Base-by-base conservation (phyloP, 805 yeast species). In the Suhomyces xylopsoci region DNA sequence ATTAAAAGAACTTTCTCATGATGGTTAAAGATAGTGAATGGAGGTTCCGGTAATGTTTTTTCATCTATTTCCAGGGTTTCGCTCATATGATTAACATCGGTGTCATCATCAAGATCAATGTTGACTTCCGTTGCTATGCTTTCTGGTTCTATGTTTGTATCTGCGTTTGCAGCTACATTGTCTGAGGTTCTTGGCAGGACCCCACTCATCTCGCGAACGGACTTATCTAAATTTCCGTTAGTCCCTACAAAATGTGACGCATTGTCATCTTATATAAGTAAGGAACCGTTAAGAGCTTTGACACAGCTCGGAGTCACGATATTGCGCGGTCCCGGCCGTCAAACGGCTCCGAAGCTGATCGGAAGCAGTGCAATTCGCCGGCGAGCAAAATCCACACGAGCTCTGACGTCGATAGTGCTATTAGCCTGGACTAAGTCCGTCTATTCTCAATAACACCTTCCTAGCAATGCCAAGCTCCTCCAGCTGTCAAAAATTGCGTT, bases 21-120 rank as follows among this genome's bases (percentile, higher is more conserved):
- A 3, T 58, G 53, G 0, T 71, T 66, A 41, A 82, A 73, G 4
- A 83, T 76, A 0, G 87, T 72, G 58, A 76, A 74, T 5, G 54
- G 52, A 7, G 54, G 51, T 12, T 26, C 45, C 15, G 10, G n/a
- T 20, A 14, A 9, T 20, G 30, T 22, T 38, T 7, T 15, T 1
- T 17, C 15, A 9, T 19, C 42, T 3, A 19, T 3, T 8, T 38
- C 42, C n/a, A 19, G 42, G 17, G 6, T 32, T 32, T 32, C 36
- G 17, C 36, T n/a, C 17, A n/a, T n/a, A 5, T n/a, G 36, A n/a
- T 32, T 32, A 6, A n/a, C n/a, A 19, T 40, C 43, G 24, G 24
- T 15, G 14, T 6, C 42, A 19, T 41, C 15, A n/a, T 19, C 26
- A 14, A 19, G 7, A 42, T 42, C 30, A 24, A 17, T 7, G 12